Evolutionary conservation across 768 basidiomycete genomes (phyloP), one percentile per base, ranked within the genome.

Genomic region (Suillus weaverae): DNA sequence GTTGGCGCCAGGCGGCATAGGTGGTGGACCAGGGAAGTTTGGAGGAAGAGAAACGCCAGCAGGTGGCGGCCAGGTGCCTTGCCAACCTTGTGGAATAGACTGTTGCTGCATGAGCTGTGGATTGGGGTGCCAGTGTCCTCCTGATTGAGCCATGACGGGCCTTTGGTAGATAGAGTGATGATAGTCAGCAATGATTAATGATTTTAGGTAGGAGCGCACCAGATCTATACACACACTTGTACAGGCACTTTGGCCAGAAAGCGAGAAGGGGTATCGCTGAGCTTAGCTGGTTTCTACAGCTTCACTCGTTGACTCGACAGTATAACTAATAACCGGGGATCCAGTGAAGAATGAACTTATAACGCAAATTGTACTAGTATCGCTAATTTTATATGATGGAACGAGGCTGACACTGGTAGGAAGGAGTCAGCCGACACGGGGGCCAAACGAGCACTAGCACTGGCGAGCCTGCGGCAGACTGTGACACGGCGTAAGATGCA

Each of bases 1-100:
- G 62, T 80, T 81, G 5, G 84, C 72, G 39, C 84, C 83, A 6
- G 80, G 66, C 6, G 88, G 87, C 18, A 81, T 78, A 18, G 88
- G 88, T n/a, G 89, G 86, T 9, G 85, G 82, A 5, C 76, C 78
- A 43, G 79, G 78, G 62, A 75, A 80, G 35, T 72, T 73, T 16
- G 76, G 72, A 16, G 79, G 80, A 46, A 78, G 71, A 11, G 67
- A 50, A 7, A 71, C 69, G 16, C 72, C 70, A 18, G 62, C 60
- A 3, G 72, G 65, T 5, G 80, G 77, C 0, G 79, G 79, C 80
- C 80, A 80, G 35, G 70, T 68, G 22, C 77, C 79, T 7, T 70
- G 62, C 79, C 80, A 81, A n/a, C 78, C 78, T 1, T 75, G 43
- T 32, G 67, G 67, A 9, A 63, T 56, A 5, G 59, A 11, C 4